phyloP scores from a whole-genome alignment of 768 basidiomycete genomes.

The Amanita jacksonii region DNA sequence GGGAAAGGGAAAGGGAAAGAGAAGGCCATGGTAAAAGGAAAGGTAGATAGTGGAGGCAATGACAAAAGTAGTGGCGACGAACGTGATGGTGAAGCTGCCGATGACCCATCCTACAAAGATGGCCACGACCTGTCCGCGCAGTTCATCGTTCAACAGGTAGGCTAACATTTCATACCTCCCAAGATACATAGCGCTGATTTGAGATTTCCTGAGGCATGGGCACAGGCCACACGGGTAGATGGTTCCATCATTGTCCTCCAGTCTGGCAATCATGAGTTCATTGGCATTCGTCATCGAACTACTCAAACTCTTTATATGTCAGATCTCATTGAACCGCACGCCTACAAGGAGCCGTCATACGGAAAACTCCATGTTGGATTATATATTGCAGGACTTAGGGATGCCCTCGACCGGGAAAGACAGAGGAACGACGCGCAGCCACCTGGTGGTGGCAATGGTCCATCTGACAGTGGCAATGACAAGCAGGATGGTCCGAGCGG shows the following conservation, averaged over 20 bases:
- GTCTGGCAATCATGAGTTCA: slow-evolving; percentile 3
- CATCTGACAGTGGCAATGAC: slow-evolving; percentile 5
- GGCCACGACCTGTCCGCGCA: slow-evolving; percentile 8
- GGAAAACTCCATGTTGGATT: slow-evolving; percentile 12
- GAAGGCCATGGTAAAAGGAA: slow-evolving; percentile 7
- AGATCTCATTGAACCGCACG: slow-evolving; percentile 10
- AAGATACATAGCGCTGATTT: slow-evolving; percentile 3
- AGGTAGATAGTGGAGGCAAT: slow-evolving; percentile 8
- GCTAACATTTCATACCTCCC: slow-evolving; percentile 9
- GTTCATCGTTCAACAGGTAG: slow-evolving; percentile 11
- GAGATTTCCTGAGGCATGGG: slow-evolving; percentile 12
- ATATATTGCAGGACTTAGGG: slow-evolving; percentile 11
- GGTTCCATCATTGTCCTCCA: slow-evolving; percentile 9
- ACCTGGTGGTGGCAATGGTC: slow-evolving; percentile 7
- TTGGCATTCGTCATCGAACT: slow-evolving; percentile 11
- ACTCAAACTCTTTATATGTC: slow-evolving; percentile 14
- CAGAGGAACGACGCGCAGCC: slow-evolving; percentile 3
- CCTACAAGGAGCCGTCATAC: slow-evolving; percentile 9
- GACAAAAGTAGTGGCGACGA: slow-evolving; percentile 5
- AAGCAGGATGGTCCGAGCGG: background rate
- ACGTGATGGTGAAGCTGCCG: slow-evolving; percentile 2
- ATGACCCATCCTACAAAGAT: slow-evolving; percentile 10
- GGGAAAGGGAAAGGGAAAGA: slow-evolving; percentile 5
- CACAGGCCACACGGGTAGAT: slow-evolving; percentile 10
- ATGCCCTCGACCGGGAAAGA: slow-evolving; percentile 10